Conservation (phyloP, 164 flowering plant species). For the Chimonanthus praecox region DNA sequence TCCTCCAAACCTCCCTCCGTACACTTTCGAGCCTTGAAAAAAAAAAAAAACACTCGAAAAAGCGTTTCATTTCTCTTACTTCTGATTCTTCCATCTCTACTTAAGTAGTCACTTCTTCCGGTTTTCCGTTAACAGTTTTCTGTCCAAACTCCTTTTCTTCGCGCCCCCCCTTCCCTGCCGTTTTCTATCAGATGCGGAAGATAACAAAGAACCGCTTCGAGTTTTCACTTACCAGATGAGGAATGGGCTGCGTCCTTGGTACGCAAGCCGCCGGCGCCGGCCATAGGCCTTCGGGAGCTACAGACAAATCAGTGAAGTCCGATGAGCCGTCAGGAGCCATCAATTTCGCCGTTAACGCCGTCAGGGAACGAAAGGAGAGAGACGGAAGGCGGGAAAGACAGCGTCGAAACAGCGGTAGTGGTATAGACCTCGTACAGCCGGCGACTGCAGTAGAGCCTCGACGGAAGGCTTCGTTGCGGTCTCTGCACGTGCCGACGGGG, state of each 20-base stretch:
- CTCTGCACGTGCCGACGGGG: constrained; percentile 23
- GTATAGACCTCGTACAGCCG: constrained; percentile 8
- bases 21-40: background rate
- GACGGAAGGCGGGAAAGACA: constrained; percentile 14
- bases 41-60: background rate
- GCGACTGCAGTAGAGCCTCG: constrained; percentile 9
- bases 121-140: background rate
- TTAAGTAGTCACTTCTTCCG: background rate
- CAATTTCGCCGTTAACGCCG: constrained; percentile 4
- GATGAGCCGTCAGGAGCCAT: constrained; percentile 12
- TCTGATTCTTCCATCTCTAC: background rate
- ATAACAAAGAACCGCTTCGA: constrained; percentile 5
- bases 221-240: constrained; percentile 6
- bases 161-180: background rate
- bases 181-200: background rate
- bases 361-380: constrained; percentile 17
- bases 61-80: background rate
- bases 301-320: constrained; percentile 8
- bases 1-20: background rate
- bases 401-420: constrained; percentile 14
- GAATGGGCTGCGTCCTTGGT: constrained; percentile 57
- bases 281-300: constrained; percentile 8
- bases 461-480: constrained; percentile 15
- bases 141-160: background rate
- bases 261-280: constrained; percentile 20